phyloP scores from a whole-genome alignment of 1,284 basidiomycete species.

The Ustilago loliicola region DNA sequence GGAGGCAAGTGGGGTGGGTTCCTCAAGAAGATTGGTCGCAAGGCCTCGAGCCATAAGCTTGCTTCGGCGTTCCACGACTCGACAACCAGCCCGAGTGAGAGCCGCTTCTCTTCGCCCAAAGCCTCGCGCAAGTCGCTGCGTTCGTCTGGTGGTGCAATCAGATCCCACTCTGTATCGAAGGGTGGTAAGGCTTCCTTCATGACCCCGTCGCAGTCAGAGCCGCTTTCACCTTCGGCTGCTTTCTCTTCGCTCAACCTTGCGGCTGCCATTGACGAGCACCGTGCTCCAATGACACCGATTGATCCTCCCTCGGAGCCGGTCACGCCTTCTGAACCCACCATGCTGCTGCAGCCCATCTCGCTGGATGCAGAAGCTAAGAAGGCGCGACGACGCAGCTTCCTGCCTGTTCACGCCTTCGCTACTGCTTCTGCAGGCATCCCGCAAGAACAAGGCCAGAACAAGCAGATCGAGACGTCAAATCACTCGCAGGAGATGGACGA shows the following conservation, averaged over 20 bases:
- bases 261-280: constrained; percentile 9
- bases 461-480: neutral
- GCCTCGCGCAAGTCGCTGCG: constrained; percentile 30
- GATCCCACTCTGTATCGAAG: constrained; percentile 22
- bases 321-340: neutral
- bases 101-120: constrained; percentile 37
- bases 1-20: constrained; percentile 52
- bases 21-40: constrained; percentile 56
- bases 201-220: constrained; percentile 36
- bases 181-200: constrained; percentile 17
- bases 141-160: constrained; percentile 14
- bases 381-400: constrained; percentile 40
- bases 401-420: constrained; percentile 36
- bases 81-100: constrained; percentile 23
- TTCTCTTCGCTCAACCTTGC: constrained; percentile 26
- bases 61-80: constrained; percentile 18
- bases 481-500: constrained; percentile 35
- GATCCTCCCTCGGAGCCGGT: constrained; percentile 12
- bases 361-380: constrained; percentile 35
- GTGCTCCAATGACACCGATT: constrained; percentile 30
- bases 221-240: constrained; percentile 10
- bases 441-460: neutral
- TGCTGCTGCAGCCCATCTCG: constrained; percentile 19
- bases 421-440: constrained; percentile 5
- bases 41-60: constrained; percentile 44